Conservation (phyloP, 208 protist genomes). For the Vickermania ingenoplastis region DNA sequence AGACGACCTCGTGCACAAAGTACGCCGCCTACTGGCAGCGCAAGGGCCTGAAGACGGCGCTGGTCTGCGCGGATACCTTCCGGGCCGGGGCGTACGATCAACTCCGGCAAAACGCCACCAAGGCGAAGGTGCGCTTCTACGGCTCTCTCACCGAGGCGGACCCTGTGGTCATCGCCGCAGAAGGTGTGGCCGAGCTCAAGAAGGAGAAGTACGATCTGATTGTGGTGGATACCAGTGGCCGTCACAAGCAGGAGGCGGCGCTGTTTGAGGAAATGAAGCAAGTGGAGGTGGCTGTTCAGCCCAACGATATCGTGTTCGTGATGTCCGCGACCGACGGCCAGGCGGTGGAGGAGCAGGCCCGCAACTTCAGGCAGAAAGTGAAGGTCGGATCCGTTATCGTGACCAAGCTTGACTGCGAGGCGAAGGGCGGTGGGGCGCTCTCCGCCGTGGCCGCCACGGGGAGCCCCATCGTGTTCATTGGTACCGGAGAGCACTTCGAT, state of each 20-base stretch:
- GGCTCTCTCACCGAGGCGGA: conserved; percentile 93
- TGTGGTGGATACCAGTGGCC: conserved; percentile 98
- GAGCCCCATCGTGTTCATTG: conserved; percentile 98
- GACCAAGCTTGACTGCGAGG: conserved; percentile 99
- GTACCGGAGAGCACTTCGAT: conserved; percentile 97
- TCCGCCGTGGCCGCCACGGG: conserved; percentile 95
- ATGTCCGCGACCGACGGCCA: conserved; percentile 98
- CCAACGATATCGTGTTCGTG: conserved; percentile 97
- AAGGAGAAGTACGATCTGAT: conserved; percentile 97
- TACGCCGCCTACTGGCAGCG: conserved; percentile 92
- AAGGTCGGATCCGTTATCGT: conserved; percentile 97
- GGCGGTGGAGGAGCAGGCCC: conserved; percentile 93
- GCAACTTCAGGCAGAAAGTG: conserved; percentile 89
- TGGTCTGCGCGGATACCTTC: conserved; percentile 99
- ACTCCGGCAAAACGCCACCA: conserved; percentile 98
- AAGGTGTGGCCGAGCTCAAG: conserved; percentile 96
- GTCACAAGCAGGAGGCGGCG: conserved; percentile 97
- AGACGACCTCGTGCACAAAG: conserved; percentile 99
- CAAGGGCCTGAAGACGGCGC: conserved; percentile 91
- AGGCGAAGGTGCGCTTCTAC: conserved; percentile 98
- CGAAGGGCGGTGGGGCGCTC: conserved; percentile 98
- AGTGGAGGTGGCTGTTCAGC: conserved; percentile 71
- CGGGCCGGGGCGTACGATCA: conserved; percentile 95
- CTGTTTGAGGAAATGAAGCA: conserved; percentile 99
- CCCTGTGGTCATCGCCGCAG: conserved; percentile 93